Evolutionary conservation across 139 green algal genomes (phyloP).

Genomic region (Coelastrella sp.): DNA sequence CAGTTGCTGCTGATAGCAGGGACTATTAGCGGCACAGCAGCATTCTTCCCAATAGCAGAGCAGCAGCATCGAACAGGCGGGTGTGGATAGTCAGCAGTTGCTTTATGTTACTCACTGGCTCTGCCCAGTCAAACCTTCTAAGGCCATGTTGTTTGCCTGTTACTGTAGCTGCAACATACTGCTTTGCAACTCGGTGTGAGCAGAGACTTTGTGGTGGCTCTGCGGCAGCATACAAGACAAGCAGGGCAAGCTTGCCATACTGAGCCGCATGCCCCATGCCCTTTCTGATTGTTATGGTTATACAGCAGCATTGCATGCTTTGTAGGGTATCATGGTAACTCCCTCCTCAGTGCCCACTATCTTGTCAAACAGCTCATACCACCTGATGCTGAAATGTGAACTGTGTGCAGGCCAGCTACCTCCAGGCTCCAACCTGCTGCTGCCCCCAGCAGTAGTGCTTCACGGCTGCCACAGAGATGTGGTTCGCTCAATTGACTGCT

Average conservation of each 20-base stretch:
- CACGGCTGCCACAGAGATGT: constrained; percentile 66
- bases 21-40: constrained; percentile 61
- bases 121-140: too few relatives aligned
- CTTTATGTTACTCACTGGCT: too few relatives aligned
- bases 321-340: too few relatives aligned
- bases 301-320: too few relatives aligned
- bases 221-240: too few relatives aligned
- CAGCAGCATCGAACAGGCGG: constrained; percentile 31
- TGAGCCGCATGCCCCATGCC: too few relatives aligned
- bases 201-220: not conserved
- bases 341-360: too few relatives aligned
- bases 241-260: too few relatives aligned
- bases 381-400: too few relatives aligned
- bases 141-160: too few relatives aligned
- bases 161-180: not conserved
- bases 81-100: too few relatives aligned
- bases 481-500: constrained; percentile 73
- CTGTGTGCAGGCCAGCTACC: not conserved
- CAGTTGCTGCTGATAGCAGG: constrained; percentile 73
- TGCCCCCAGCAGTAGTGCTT: constrained; percentile 58
- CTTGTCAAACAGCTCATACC: too few relatives aligned
- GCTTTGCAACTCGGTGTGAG: not conserved
- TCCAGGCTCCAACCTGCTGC: constrained; percentile 50
- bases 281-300: not conserved
- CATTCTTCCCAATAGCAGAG: constrained; percentile 71